These are phyloP conservation scores for Davidsoniella eucalypti DNA, from an alignment of 2,329 filamentous ascomycete species.

Conservation along the genomic window DNA sequence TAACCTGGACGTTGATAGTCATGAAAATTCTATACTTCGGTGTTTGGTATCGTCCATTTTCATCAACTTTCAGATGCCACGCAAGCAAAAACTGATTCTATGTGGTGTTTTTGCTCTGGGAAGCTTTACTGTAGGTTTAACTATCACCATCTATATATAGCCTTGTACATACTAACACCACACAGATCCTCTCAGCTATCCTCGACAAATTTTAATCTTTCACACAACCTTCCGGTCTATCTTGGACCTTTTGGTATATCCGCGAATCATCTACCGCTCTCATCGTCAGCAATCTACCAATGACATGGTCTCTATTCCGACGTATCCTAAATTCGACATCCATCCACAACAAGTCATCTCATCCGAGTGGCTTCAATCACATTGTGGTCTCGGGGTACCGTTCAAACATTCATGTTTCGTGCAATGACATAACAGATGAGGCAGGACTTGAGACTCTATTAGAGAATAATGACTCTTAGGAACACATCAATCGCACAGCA, in stretches of 20 bases:
- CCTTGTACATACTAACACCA: not conserved
- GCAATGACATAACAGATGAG: too few species aligned
- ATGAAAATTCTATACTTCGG: conserved; percentile 33
- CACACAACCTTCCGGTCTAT: conserved; percentile 22
- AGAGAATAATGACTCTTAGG: too few species aligned
- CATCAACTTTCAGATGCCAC: conserved; percentile 29
- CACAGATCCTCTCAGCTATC: conserved; percentile 30
- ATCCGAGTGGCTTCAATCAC: conserved; percentile 16
- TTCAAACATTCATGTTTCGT: too few species aligned
- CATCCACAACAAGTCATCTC: conserved; percentile 19
- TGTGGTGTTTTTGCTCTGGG: conserved; percentile 29
- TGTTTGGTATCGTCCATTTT: conserved; percentile 40
- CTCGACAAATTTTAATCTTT: conserved; percentile 30
- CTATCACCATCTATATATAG: not conserved
- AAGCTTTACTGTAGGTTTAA: conserved; percentile 26
- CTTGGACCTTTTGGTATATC: conserved; percentile 29
- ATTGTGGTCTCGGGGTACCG: too few species aligned
- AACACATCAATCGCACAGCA: too few species aligned
- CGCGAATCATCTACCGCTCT: conserved; percentile 29
- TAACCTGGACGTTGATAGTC: conserved; percentile 27
- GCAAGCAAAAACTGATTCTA: conserved; percentile 36
- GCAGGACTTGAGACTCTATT: too few species aligned
- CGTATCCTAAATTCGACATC: conserved; percentile 20
- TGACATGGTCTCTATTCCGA: conserved; percentile 26
- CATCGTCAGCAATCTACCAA: conserved; percentile 27